These are phyloP conservation scores for Fraxinus platypoda DNA, from an alignment of 305 asterid species.

Conservation along the genomic window DNA sequence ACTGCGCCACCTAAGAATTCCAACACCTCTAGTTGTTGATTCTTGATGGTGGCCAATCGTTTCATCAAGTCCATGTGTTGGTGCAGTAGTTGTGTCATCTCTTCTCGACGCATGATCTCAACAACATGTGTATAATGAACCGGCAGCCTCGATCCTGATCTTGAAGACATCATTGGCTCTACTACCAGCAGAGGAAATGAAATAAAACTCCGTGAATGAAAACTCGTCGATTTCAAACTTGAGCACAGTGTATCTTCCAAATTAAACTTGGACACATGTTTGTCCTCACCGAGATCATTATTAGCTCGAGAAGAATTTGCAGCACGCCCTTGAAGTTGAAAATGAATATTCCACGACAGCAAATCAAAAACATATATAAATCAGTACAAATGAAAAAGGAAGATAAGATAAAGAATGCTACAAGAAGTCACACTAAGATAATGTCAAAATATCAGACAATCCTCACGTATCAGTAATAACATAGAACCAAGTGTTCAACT, in stretches of 20 bases:
- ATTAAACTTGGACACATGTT: conserved; percentile 42
- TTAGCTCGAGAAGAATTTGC: conserved; percentile 37
- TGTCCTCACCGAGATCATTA: conserved; percentile 47
- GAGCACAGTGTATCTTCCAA: conserved; percentile 37
- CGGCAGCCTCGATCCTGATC: background rate
- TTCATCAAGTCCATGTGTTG: background rate
- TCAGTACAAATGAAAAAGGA: conserved; percentile 1
- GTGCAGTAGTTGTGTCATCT: background rate
- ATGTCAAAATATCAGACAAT: conserved; percentile 5
- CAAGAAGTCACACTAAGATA: background rate
- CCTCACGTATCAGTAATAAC: conserved; percentile 11
- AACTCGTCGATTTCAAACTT: background rate
- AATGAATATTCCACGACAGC: conserved; percentile 22
- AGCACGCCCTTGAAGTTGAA: conserved; percentile 46
- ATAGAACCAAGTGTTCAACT: conserved; percentile 15
- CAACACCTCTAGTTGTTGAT: background rate
- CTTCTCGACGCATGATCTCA: background rate
- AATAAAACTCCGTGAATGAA: too few relatives aligned
- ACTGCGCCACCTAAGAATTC: background rate
- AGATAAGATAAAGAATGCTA: background rate
- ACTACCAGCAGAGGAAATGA: too few relatives aligned
- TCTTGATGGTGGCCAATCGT: background rate
- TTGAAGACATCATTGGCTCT: background rate
- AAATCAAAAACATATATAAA: background rate
- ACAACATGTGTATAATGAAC: background rate